Conservation (phyloP, 2,329 filamentous ascomycete genomes). For the Alternaria triticina region DNA sequence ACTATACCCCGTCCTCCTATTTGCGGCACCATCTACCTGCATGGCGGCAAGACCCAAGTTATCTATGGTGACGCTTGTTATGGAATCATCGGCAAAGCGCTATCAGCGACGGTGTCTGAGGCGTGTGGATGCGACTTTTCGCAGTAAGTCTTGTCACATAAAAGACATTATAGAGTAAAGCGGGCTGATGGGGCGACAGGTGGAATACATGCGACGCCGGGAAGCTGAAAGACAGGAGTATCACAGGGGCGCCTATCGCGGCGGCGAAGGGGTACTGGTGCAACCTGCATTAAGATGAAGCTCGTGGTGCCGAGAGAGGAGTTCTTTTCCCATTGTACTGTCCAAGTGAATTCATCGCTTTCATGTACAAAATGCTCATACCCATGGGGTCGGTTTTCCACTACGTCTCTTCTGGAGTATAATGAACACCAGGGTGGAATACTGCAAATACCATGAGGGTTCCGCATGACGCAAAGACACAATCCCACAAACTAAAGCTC, state of each 20-base stretch:
- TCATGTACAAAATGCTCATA: not conserved
- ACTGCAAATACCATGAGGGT: too few relatives aligned
- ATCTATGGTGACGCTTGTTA: not conserved
- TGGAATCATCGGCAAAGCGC: not conserved
- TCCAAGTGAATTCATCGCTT: not conserved
- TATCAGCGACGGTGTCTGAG: not conserved
- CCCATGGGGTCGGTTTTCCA: fast-evolving
- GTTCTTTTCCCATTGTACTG: not conserved
- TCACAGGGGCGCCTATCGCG: not conserved
- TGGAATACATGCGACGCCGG: not conserved
- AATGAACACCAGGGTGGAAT: too few relatives aligned
- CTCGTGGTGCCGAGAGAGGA: too few relatives aligned
- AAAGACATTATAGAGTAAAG: not conserved
- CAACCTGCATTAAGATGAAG: not conserved
- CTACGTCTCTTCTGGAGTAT: not conserved
- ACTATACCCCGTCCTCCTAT: not conserved
- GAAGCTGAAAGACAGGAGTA: not conserved
- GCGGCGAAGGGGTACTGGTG: not conserved
- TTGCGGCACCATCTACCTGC: not conserved
- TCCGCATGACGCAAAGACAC: too few relatives aligned
- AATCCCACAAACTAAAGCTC: too few relatives aligned
- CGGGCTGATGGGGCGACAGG: not conserved
- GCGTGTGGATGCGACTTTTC: not conserved
- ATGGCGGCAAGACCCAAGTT: not conserved
- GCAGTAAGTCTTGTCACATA: not conserved